Percentiles rank a stretch among this genome's conserved stretches.
These are phyloP conservation scores for Phaeosphaeria sp. DNA, from an alignment of 2,329 filamentous ascomycete genomes.

Conservation along the genomic window DNA sequence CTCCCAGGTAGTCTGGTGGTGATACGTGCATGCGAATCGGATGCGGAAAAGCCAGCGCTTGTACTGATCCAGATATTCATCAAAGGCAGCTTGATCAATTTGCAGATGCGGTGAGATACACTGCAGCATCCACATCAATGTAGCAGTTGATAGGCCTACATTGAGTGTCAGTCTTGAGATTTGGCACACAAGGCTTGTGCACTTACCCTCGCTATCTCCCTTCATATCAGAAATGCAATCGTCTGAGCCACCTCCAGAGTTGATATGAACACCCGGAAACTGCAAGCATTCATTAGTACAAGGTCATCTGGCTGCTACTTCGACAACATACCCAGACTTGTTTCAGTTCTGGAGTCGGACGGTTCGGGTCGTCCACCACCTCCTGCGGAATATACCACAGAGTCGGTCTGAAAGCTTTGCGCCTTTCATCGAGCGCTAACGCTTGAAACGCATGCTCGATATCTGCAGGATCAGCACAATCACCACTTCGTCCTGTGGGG, in stretches of 20 bases:
- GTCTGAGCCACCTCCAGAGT: slow-evolving; percentile 56
- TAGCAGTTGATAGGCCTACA: slow-evolving; percentile 54
- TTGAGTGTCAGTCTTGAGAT: background rate
- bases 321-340: slow-evolving; percentile 55
- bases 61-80: slow-evolving; percentile 49
- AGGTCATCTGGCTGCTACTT: background rate
- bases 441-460: slow-evolving; percentile 63
- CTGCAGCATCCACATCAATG: slow-evolving; percentile 63
- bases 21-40: slow-evolving; percentile 39
- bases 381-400: slow-evolving; percentile 55
- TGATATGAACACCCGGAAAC: slow-evolving; percentile 60
- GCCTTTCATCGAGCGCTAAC: slow-evolving; percentile 60
- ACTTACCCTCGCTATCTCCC: slow-evolving; percentile 42
- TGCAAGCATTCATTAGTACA: slow-evolving; percentile 4
- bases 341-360: slow-evolving; percentile 46
- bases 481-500: background rate
- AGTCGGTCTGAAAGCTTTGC: slow-evolving; percentile 60
- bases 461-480: slow-evolving; percentile 20
- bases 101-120: slow-evolving; percentile 56
- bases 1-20: slow-evolving; percentile 27
- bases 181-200: background rate
- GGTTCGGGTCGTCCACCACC: slow-evolving; percentile 30
- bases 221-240: slow-evolving; percentile 39
- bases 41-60: slow-evolving; percentile 42
- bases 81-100: slow-evolving; percentile 53